Evolutionary conservation across 2,329 filamentous ascomycete species (phyloP), one percentile per base, ranked within the genome.

Genomic region (Clonostachys sp.): DNA sequence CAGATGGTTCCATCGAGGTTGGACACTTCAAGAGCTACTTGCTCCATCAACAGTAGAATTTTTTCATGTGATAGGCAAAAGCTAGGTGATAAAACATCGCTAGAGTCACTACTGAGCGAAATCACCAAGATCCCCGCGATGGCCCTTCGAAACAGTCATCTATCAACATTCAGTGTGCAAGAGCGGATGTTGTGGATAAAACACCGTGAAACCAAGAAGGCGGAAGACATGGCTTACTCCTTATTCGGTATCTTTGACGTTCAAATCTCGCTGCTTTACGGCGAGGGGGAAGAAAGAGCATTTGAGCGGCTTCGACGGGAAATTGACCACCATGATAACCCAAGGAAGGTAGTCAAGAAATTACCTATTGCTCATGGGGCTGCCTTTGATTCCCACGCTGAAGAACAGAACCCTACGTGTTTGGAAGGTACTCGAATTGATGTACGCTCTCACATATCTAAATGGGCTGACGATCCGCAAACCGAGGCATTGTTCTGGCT

Each of bases 321-420:
- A 30, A 30, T 30, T 30, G 24, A 30, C 24, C 3, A 10, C 24
- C 9, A 30, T 30, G 24, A 30, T 30, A 10, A 30, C 24, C 24
- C 10, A 30, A 10, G 2, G 24, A 30, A 4, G 24, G 24, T 30
- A 30, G 24, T 10, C 24, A 30, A 9, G 1, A 4, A 24, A 42
- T 13, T 44, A 3, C 42, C 42, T 2, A 13, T 44, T 12, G 24
- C 24, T 6, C 5, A 9, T 12, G 42, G 20, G 3, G 45, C 39
- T 3, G 38, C 38, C 18, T 46, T 46, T 24, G 40, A 46, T 41
- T 20, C 39, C 3, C 30, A 36, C 17, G 53, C 4, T 53, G 67
- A 17, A 63, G 16, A 41, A 12, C 16, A 46, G 2, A 20, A 36
- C 13, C 7, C 45, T 12, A 41, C 24, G 9, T 42, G 45, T 20